Evolutionary conservation across 2,329 filamentous ascomycete species (phyloP).

Genomic region (Aspergillus sojae): DNA sequence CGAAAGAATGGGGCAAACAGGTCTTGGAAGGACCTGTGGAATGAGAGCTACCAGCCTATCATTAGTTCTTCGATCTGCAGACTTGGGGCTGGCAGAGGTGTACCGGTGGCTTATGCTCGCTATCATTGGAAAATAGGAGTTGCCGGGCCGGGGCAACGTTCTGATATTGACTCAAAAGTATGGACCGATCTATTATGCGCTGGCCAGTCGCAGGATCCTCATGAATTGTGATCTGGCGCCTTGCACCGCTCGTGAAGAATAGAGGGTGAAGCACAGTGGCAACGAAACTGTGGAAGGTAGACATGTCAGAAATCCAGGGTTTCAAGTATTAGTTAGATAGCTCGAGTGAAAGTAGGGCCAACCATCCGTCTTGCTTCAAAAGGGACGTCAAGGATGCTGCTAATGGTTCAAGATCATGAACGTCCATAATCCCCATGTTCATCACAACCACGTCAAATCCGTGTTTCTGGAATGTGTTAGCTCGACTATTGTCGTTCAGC

Average conservation of each 20-base stretch:
- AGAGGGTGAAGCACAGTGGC: slow-evolving; percentile 53
- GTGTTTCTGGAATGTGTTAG: slow-evolving; percentile 20
- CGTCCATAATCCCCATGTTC: slow-evolving; percentile 56
- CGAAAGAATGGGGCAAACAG: slow-evolving; percentile 50
- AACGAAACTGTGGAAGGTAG: slow-evolving; percentile 42
- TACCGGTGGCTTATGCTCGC: background rate
- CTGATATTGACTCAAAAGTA: background rate
- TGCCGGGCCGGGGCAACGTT: slow-evolving; percentile 7
- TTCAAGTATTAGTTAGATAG: background rate
- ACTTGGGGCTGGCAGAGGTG: background rate
- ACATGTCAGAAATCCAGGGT: background rate
- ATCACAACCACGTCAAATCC: slow-evolving; percentile 50
- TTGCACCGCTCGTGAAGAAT: slow-evolving; percentile 51
- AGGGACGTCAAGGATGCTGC: slow-evolving; percentile 42
- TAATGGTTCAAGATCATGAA: slow-evolving; percentile 47
- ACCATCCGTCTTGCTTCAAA: slow-evolving; percentile 4
- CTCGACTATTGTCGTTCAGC: background rate
- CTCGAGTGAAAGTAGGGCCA: background rate
- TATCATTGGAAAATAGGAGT: background rate
- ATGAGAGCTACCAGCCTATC: slow-evolving; percentile 35
- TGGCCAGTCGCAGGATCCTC: slow-evolving; percentile 42
- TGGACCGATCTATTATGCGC: slow-evolving; percentile 35
- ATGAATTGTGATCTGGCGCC: slow-evolving; percentile 43
- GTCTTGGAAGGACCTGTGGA: slow-evolving; percentile 51
- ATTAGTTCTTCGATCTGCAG: background rate